Evolutionary conservation across 2,329 filamentous ascomycete genomes (phyloP).

Genomic region (Fusarium penzigii): DNA sequence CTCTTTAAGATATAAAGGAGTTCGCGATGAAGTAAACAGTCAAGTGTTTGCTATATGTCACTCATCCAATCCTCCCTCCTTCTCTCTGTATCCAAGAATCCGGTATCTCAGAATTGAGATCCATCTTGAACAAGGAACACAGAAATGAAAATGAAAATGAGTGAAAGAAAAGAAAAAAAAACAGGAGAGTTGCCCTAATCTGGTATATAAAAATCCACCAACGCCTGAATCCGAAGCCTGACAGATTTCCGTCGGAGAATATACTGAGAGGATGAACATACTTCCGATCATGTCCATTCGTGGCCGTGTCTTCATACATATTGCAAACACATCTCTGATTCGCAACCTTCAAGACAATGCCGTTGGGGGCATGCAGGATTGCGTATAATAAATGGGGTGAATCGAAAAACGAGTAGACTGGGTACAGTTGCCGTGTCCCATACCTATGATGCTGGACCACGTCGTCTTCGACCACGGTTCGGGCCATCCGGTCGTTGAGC

Average conservation of each 20-base stretch:
- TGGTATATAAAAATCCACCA: constrained; percentile 27
- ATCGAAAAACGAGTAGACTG: neutral
- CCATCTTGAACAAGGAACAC: too few relatives aligned
- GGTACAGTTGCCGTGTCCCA: neutral
- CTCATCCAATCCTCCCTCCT: neutral
- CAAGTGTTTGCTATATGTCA: neutral
- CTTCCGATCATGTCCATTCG: neutral
- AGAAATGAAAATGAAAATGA: too few relatives aligned
- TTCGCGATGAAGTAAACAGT: neutral
- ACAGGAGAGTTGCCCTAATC: constrained; percentile 19
- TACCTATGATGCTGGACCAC: constrained; percentile 46
- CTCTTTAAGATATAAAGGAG: neutral
- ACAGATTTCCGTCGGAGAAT: neutral
- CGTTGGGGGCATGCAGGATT: neutral
- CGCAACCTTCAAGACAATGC: neutral
- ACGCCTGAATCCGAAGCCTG: constrained; percentile 15
- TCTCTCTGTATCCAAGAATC: too few relatives aligned
- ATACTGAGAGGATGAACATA: neutral
- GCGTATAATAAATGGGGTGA: neutral
- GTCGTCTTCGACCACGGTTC: constrained; percentile 74
- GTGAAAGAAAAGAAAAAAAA: constrained; percentile 1
- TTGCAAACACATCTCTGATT: constrained; percentile 8
- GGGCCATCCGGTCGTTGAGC: constrained; percentile 83
- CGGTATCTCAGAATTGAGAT: too few relatives aligned
- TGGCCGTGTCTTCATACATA: constrained; percentile 14